A percentile compares a stretch with the other conserved stretches of the same genome.
phyloP scores from a whole-genome alignment of 2,329 filamentous ascomycete species.

The Pseudogymnoascus destructans region DNA sequence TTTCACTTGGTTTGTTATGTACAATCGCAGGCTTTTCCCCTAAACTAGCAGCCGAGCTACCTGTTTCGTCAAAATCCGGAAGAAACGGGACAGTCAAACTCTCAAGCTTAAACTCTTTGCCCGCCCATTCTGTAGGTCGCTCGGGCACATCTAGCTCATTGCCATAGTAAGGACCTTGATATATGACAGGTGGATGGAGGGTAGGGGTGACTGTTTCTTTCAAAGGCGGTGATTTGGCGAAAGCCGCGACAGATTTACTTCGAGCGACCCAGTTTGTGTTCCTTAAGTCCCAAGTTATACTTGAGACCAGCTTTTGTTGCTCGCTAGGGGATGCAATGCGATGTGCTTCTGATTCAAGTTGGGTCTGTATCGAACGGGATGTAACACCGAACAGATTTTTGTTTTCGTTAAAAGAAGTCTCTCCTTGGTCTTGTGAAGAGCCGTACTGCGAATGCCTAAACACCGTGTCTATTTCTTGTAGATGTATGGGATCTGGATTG shows the following conservation, averaged over 20 bases:
- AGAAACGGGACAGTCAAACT: constrained; percentile 68
- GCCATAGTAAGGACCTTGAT: constrained; percentile 78
- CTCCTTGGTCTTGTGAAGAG: not conserved
- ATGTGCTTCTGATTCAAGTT: not conserved
- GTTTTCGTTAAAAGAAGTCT: not conserved
- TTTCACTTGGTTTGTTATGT: constrained; percentile 38
- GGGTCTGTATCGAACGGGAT: not conserved
- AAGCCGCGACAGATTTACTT: constrained; percentile 11
- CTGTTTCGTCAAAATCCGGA: constrained; percentile 59
- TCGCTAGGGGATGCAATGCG: not conserved
- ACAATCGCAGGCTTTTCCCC: constrained; percentile 37
- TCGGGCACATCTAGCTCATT: constrained; percentile 71
- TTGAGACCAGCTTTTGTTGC: not conserved
- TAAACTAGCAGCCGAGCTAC: constrained; percentile 40
- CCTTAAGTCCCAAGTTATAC: not conserved
- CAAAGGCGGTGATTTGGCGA: constrained; percentile 29
- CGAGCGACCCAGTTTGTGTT: not conserved
- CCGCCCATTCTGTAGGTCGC: constrained; percentile 69
- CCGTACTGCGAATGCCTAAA: not conserved
- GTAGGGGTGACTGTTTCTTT: constrained; percentile 39
- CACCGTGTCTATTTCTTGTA: not conserved
- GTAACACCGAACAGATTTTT: not conserved
- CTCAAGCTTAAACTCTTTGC: constrained; percentile 67
- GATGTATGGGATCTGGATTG: not conserved
- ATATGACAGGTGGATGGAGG: constrained; percentile 56